phyloP scores from a whole-genome alignment of 768 basidiomycete species.

The Auricularia heimuer region DNA sequence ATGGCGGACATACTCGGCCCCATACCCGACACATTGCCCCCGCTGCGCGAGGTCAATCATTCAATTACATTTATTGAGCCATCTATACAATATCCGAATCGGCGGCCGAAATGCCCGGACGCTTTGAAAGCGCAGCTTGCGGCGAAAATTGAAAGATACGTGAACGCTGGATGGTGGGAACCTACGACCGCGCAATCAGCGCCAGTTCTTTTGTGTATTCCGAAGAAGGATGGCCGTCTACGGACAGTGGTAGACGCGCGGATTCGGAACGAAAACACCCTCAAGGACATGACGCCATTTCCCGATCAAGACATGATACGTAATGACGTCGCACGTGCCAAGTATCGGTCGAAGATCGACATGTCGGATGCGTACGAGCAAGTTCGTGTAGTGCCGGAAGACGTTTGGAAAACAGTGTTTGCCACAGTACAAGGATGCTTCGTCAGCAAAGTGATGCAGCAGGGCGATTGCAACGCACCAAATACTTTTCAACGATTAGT shows the following conservation, averaged over 20 bases:
- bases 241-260: slow-evolving; percentile 26
- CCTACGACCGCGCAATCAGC: not conserved
- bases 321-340: slow-evolving; percentile 23
- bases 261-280: slow-evolving; percentile 32
- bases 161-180: not conserved
- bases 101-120: not conserved
- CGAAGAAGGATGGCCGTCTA: slow-evolving; percentile 22
- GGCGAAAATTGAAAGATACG: not conserved
- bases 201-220: not conserved
- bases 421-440: slow-evolving; percentile 29
- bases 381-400: slow-evolving; percentile 19
- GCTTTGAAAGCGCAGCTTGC: not conserved
- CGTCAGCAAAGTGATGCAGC: slow-evolving; percentile 31
- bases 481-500: slow-evolving; percentile 38
- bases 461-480: slow-evolving; percentile 36
- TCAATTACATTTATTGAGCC: slow-evolving; percentile 30
- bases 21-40: slow-evolving; percentile 22
- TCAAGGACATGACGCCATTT: slow-evolving; percentile 30
- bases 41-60: slow-evolving; percentile 31
- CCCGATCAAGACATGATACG: slow-evolving; percentile 33
- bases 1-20: slow-evolving; percentile 4
- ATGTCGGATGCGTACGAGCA: slow-evolving; percentile 35
- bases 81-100: slow-evolving; percentile 15
- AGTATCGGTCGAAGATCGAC: slow-evolving; percentile 31
- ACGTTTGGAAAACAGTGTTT: slow-evolving; percentile 16